Evolutionary conservation across 768 basidiomycete species (phyloP), one percentile per base, ranked within the genome.

Genomic region (Lentinus brumalis): DNA sequence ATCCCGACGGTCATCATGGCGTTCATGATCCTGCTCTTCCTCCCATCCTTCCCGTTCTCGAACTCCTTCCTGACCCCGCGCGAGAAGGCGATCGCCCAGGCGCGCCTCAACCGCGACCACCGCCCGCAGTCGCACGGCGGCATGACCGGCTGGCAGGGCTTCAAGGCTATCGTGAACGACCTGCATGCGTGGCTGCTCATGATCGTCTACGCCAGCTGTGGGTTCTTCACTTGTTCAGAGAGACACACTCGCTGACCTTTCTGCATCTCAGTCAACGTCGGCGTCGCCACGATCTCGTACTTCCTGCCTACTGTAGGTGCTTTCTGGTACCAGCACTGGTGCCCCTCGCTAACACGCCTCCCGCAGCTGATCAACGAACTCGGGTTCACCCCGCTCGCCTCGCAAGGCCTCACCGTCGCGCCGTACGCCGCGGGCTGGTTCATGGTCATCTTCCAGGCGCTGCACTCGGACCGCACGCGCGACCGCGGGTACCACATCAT

Each of bases 401-500:
- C 84, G 2, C 83, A 86, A 70, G 83, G 84, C 7, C 68, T 86
- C 47, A 84, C 83, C 3, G 83, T 83, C 8, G 83, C 83, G 4
- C 84, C 84, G 7, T 86, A 86, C 58, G 73, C 77, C 18, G 78
- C 81, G 30, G 84, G 83, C 30, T 85, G 83, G 80, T 78, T 83
- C 65, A 76, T 83, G 75, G 82, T 84, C 35, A 63, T 85, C 61
- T 71, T 81, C 67, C 83, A 83, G 62, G 78, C 83, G 10, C 81
- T 77, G 77, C 81, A 86, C 69, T 82, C 80, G 66, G 84, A 86
- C 65, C 75, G 74, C 54, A 83, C 82, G 1, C 66, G 74, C 61
- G 83, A 85, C 67, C 72, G 84, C 64, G 83, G 84, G 38, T 84
- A 75, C 69, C 84, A 85, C 63, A 76, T 85, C 65, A 84, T 86